Conservation (phyloP, 2,329 filamentous ascomycete genomes). For the Aspergillus unguis region DNA sequence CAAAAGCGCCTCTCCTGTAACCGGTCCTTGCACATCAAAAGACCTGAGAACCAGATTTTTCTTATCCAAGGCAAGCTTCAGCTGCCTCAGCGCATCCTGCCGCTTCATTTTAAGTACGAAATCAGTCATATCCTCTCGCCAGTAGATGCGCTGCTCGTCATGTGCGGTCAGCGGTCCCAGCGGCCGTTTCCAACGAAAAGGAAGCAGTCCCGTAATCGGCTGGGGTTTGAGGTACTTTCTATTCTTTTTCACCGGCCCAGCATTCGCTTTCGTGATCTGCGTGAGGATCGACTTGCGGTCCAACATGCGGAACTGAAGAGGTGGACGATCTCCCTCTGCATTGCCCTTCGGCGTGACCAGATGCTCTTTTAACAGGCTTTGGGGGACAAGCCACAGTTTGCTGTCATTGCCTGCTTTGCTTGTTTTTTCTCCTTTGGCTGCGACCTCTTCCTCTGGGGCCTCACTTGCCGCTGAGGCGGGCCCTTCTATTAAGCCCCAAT, state of each 20-base stretch:
- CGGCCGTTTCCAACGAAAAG: conserved; percentile 36
- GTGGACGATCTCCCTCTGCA: conserved; percentile 7
- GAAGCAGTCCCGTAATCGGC: conserved; percentile 25
- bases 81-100: conserved; percentile 31
- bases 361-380: conserved; percentile 31
- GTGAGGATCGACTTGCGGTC: conserved; percentile 27
- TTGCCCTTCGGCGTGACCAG: conserved; percentile 12
- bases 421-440: background rate
- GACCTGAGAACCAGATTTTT: conserved; percentile 14
- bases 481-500: conserved; percentile 36
- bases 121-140: conserved; percentile 48
- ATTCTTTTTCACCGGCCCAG: conserved; percentile 7
- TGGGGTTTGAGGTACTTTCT: conserved; percentile 8
- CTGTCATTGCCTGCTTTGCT: conserved; percentile 1
- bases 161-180: conserved; percentile 24
- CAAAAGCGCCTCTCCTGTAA: conserved; percentile 19
- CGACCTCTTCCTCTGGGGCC: background rate
- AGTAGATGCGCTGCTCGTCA: conserved; percentile 36
- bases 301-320: conserved; percentile 27
- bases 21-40: conserved; percentile 19
- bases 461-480: conserved; percentile 11
- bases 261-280: conserved; percentile 13
- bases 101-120: conserved; percentile 41
- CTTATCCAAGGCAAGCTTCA: conserved; percentile 33
- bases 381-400: conserved; percentile 34